Evolutionary conservation across 768 basidiomycete genomes (phyloP).

Genomic region (Lactarius vividus): DNA sequence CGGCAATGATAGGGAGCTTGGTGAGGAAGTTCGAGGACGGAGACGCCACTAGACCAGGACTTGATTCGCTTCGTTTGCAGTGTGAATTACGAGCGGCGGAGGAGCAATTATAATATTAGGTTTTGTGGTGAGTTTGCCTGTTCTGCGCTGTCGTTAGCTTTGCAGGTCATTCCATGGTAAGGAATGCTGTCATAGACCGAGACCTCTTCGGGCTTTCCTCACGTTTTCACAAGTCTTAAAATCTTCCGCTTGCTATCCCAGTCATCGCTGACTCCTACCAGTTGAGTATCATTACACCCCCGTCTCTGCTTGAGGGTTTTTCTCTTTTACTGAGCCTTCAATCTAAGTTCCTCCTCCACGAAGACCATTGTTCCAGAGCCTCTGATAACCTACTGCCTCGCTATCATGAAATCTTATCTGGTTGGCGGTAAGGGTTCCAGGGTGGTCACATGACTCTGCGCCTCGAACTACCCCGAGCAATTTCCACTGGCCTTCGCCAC

Average conservation of each 20-base stretch:
- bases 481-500: no score
- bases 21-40: not conserved
- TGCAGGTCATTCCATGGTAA: not conserved
- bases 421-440: no score
- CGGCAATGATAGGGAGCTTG: not conserved
- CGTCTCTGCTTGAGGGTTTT: not conserved
- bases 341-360: not conserved
- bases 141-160: not conserved
- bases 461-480: no score
- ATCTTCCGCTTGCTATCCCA: not conserved
- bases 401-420: no score
- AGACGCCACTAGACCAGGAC: not conserved
- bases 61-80: not conserved
- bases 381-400: no score
- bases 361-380: not conserved
- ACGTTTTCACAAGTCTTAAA: not conserved
- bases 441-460: no score
- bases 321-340: not conserved
- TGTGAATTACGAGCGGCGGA: not conserved
- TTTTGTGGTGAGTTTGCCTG: not conserved
- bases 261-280: not conserved
- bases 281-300: not conserved
- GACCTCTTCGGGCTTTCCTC: not conserved
- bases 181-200: not conserved
- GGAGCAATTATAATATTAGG: not conserved